phyloP scores from a whole-genome alignment of 2,329 filamentous ascomycete genomes.

The Teratosphaeria epicoccoides region DNA sequence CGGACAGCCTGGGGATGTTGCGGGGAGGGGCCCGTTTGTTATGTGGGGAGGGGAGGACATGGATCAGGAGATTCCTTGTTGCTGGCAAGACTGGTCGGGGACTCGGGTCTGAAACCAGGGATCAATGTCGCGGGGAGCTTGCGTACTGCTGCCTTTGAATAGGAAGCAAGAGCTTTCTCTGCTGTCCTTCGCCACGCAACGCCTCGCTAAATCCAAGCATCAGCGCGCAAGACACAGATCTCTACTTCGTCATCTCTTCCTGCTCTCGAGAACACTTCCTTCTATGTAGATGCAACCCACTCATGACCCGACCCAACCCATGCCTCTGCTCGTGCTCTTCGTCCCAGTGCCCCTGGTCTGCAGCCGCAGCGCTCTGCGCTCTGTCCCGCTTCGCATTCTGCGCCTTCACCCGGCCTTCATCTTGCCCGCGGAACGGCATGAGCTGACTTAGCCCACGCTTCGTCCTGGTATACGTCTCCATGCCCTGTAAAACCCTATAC shows the following conservation, averaged over 20 bases:
- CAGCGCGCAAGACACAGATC: too few species aligned
- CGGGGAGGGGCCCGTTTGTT: too few species aligned
- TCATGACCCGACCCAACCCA: constrained; percentile 1
- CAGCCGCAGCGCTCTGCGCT: constrained; percentile 2
- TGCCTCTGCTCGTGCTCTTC: constrained; percentile 4
- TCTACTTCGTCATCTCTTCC: not conserved
- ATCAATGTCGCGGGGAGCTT: too few species aligned
- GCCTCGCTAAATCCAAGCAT: too few species aligned
- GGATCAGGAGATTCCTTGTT: too few species aligned
- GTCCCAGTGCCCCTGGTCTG: constrained; percentile 9
- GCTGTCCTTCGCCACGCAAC: too few species aligned
- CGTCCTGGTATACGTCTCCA: constrained; percentile 69
- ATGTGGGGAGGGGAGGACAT: too few species aligned
- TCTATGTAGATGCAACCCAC: constrained; percentile 2
- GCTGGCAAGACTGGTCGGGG: too few species aligned
- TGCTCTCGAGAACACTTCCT: not conserved
- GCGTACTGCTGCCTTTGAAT: too few species aligned
- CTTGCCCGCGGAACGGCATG: not conserved
- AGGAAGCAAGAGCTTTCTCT: too few species aligned
- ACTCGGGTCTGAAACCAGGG: too few species aligned
- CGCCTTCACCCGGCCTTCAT: not conserved
- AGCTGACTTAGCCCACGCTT: constrained; percentile 44
- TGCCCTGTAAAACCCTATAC: constrained; percentile 66
- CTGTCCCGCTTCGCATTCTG: not conserved
- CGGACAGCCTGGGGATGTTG: too few species aligned